Evolutionary conservation across 75 land plant species (phyloP), one percentile per base, ranked within the genome.

Genomic region (Azolla pinnata): DNA sequence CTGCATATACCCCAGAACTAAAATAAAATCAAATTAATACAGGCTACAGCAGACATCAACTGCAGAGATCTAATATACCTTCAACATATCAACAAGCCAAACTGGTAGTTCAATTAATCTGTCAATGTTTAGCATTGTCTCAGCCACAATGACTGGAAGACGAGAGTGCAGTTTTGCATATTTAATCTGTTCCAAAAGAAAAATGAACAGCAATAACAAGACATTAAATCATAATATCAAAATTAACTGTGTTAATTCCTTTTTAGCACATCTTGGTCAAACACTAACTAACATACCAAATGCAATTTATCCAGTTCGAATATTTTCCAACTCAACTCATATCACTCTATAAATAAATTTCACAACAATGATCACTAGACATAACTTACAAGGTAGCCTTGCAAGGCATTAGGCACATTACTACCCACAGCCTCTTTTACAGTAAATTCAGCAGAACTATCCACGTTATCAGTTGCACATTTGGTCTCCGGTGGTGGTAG

Each of bases 51-150:
- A n/a, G n/a, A n/a, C n/a, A n/a, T n/a, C n/a, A 19, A 51, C 19
- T 19, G 10, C 42, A 18, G 44, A 59, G 17, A 18, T 42, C 5
- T 12, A 21, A 19, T 62, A 40, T 76, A 86, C 98, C 95, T 95
- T 95, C 48, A 95, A 81, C 69, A 79, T 83, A 29, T 81, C 69
- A 51, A 86, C 81, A 32, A 95, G 73, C 99, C 99, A 95, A 40
- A 85, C 77, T 24, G 99, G 99, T 54, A 95, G 70, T 50, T 95
- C 87, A 69, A 95, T 83, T 44, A 83, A 83, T 46, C 83, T 76
- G 68, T 95, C 88, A 7, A 71, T 67, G 26, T 57, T 63, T 31
- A 95, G 81, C 63, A 95, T 80, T 30, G 90, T 79, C 52, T 88
- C 96, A 52, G 91, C 99, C 64, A 83, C 99, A 57, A 76, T 68